Base-by-base conservation (phyloP, 768 basidiomycete genomes). In the Amanita molliuscula region DNA sequence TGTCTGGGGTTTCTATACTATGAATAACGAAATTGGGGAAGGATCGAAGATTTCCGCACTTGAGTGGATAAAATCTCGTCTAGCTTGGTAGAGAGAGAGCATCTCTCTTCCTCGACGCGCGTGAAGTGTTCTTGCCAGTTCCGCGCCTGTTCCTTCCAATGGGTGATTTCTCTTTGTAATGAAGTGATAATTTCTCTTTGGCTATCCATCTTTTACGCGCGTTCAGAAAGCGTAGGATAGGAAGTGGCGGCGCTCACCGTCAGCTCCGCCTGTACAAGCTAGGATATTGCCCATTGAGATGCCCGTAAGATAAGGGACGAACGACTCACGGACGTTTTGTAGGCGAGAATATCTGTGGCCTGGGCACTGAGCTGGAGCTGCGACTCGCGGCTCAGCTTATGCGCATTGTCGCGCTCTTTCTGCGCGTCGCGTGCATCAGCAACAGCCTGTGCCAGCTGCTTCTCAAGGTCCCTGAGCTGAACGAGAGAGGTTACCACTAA, bases 111-210 rank as follows among this genome's bases (percentile, higher is more conserved):
- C 53, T 88, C 84, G 40, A 85, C 82, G 13, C 84, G 78, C 33
- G 81, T 67, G 61, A 85, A 88, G 56, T 86, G 84, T 18, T 85
- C 84, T 61, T 88, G 87, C 86, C 86, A 88, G 56, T 82, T 82
- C 47, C 71, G 69, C 0, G 84, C 76, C 56, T 88, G 86, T 44
- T 81, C 78, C 62, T 85, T 86, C 83, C 84, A 86, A 47, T 87
- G 83, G 0, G 64, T 67, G 0, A 77, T 69, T 60, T 89, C 84
- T 44, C 81, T 73, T 21, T 78, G 76, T 26, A 87, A 69, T 48
- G 79, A 79, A 1, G 71, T 60, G 47, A 84, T 78, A 5, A 77
- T 77, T 44, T 83, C 79, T 11, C 70, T 66, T 55, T 84, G 78
- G 56, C 82, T 78, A 6, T 71, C 63, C 45, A 78, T 71, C 84